A percentile compares a stretch with the other conserved stretches of the same genome.
Evolutionary conservation across 2,329 filamentous ascomycete species (phyloP).

Genomic region (Aspergillus nomiae): DNA sequence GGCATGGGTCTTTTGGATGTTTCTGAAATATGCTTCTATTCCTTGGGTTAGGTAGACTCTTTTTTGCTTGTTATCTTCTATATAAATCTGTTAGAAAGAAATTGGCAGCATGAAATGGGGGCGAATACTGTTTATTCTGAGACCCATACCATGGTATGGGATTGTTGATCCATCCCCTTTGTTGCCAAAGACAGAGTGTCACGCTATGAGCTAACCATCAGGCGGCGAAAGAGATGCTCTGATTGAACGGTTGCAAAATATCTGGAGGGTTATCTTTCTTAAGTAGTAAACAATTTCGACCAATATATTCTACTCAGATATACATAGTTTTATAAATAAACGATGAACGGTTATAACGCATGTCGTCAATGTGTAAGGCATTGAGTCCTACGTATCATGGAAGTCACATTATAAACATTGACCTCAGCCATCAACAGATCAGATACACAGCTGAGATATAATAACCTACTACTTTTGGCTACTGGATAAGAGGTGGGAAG

Average conservation of each 20-base stretch:
- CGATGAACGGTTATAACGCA: not conserved
- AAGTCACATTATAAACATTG: not conserved
- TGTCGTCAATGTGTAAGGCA: not conserved
- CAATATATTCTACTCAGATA: not conserved
- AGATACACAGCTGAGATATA: not conserved
- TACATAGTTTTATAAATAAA: no score
- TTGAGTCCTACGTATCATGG: not conserved
- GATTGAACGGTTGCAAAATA: not conserved
- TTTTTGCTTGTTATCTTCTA: not conserved
- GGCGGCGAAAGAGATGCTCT: not conserved
- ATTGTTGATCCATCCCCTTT: not conserved
- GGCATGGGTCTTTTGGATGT: not conserved
- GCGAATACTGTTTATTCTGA: not conserved
- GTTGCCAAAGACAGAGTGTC: not conserved
- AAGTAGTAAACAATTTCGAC: not conserved
- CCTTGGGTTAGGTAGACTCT: not conserved
- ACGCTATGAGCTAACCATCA: not conserved
- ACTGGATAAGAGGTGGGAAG: no score
- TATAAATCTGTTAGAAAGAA: not conserved
- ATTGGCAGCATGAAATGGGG: not conserved
- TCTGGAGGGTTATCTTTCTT: no score
- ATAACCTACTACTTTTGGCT: not conserved
- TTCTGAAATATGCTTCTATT: not conserved
- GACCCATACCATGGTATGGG: not conserved
- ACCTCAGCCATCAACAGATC: not conserved